Conservation (phyloP, 2,329 filamentous ascomycete genomes). For the Cercospora zeina region DNA sequence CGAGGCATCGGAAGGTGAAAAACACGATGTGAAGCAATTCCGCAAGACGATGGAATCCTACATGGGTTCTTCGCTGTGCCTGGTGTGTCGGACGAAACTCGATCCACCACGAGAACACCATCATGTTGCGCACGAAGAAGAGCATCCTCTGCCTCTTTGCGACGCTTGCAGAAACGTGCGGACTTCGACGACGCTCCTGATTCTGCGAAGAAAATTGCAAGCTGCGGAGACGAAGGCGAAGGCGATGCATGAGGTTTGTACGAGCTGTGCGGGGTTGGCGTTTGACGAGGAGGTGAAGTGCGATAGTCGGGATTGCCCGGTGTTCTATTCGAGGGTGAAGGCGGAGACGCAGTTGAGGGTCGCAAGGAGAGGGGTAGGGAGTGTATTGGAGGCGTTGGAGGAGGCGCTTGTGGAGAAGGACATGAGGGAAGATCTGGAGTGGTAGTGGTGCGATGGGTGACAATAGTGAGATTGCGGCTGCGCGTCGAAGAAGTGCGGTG, state of each 20-base stretch:
- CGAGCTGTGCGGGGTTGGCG: slow-evolving; percentile 72
- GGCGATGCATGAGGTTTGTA: slow-evolving; percentile 71
- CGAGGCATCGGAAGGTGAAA: slow-evolving; percentile 25
- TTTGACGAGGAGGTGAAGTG: slow-evolving; percentile 78
- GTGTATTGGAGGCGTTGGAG: slow-evolving; percentile 47
- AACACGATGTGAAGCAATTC: slow-evolving; percentile 22
- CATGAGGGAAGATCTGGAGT: slow-evolving; percentile 13
- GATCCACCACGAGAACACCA: slow-evolving; percentile 31
- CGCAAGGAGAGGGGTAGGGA: slow-evolving; percentile 44
- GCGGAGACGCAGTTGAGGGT: slow-evolving; percentile 53
- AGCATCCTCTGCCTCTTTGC: slow-evolving; percentile 56
- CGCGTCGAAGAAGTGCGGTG: background rate
- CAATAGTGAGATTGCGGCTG: background rate
- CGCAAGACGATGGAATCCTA: slow-evolving; percentile 86
- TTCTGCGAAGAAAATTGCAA: slow-evolving; percentile 63
- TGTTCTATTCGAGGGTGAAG: slow-evolving; percentile 78
- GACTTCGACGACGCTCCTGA: slow-evolving; percentile 63
- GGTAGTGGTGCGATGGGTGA: background rate
- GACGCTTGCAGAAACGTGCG: slow-evolving; percentile 52
- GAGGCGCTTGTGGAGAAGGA: slow-evolving; percentile 28
- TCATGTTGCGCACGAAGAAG: slow-evolving; percentile 2
- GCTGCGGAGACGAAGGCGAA: slow-evolving; percentile 63
- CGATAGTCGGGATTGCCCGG: slow-evolving; percentile 87
- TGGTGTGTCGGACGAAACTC: slow-evolving; percentile 69
- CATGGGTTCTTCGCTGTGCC: slow-evolving; percentile 75